Percentiles rank a stretch among this genome's conserved stretches.
These are phyloP conservation scores for Pleodorina starrii DNA, from an alignment of 139 green algal genomes.

Conservation along the genomic window DNA sequence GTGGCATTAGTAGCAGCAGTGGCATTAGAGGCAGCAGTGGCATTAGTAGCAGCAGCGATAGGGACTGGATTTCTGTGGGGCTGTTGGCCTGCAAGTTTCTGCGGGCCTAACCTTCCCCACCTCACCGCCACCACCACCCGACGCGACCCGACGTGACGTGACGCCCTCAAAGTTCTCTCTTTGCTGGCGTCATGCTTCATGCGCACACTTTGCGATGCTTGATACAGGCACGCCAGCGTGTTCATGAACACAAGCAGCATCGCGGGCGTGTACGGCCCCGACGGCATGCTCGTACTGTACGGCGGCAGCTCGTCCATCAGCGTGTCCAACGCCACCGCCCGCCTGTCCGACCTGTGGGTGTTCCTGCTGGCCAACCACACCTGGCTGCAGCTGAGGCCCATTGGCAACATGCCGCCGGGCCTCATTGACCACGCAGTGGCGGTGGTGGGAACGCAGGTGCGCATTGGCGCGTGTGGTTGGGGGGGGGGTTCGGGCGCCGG, in stretches of 20 bases:
- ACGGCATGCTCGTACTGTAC: conserved; percentile 33
- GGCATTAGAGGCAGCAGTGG: too few relatives aligned
- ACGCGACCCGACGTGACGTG: too few relatives aligned
- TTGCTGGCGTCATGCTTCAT: too few relatives aligned
- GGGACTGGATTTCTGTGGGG: too few relatives aligned
- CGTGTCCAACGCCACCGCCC: not conserved
- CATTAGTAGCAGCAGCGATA: too few relatives aligned
- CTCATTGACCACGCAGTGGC: conserved; percentile 4
- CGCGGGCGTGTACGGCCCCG: not conserved
- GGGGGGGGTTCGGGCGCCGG: too few relatives aligned
- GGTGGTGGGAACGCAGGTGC: conserved; percentile 7
- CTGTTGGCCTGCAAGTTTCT: too few relatives aligned
- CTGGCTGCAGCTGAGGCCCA: conserved; percentile 7
- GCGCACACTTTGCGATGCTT: too few relatives aligned
- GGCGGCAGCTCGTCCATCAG: not conserved
- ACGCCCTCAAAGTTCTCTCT: too few relatives aligned
- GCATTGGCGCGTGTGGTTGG: not conserved
- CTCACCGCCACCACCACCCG: too few relatives aligned
- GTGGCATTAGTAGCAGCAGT: too few relatives aligned
- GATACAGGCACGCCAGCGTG: conserved; percentile 26
- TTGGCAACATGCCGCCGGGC: not conserved
- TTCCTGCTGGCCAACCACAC: conserved; percentile 43
- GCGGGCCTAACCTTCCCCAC: too few relatives aligned
- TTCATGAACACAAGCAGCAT: not conserved
- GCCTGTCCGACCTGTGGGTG: conserved; percentile 35